Percentiles rank a stretch among this genome's conserved stretches.
phyloP scores from a whole-genome alignment of 23 red algal species.

The Porphyridium purpureum region DNA sequence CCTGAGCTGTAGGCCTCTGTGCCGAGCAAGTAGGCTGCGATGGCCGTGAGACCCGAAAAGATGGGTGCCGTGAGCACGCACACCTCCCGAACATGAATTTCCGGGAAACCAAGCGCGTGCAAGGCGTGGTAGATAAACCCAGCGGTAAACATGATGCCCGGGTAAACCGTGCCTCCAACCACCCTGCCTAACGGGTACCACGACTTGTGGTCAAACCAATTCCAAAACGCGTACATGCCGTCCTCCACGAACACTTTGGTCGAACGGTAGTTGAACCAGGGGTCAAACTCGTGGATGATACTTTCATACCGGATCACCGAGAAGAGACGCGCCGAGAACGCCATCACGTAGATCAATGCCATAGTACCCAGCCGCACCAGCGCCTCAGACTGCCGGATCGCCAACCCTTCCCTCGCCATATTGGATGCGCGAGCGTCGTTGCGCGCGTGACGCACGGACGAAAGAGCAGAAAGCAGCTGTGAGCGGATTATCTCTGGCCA shows the following conservation, averaged over 20 bases:
- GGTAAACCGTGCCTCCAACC: slow-evolving; percentile 97
- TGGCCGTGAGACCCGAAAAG: slow-evolving; percentile 76
- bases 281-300: slow-evolving; percentile 99
- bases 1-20: slow-evolving; percentile 34
- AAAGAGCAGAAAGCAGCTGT: no score
- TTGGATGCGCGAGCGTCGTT: no score
- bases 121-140: slow-evolving; percentile 69
- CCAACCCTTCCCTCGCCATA: no score
- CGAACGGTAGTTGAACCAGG: slow-evolving; percentile 96
- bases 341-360: slow-evolving; percentile 31
- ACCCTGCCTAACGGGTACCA: slow-evolving; percentile 98
- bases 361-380: slow-evolving; percentile 49
- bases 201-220: slow-evolving; percentile 95
- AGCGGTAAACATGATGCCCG: slow-evolving; percentile 95
- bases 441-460: no score
- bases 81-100: slow-evolving; percentile 78
- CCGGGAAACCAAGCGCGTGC: slow-evolving; percentile 53
- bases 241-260: slow-evolving; percentile 77
- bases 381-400: slow-evolving; percentile 21
- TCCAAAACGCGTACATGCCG: slow-evolving; percentile 96
- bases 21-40: slow-evolving; percentile 73
- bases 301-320: slow-evolving; percentile 88
- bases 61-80: slow-evolving; percentile 93
- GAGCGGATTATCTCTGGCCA: no score
- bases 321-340: slow-evolving; percentile 81